Conservation (phyloP, 73 alveolate genomes). For the Uronychia binucleata region DNA sequence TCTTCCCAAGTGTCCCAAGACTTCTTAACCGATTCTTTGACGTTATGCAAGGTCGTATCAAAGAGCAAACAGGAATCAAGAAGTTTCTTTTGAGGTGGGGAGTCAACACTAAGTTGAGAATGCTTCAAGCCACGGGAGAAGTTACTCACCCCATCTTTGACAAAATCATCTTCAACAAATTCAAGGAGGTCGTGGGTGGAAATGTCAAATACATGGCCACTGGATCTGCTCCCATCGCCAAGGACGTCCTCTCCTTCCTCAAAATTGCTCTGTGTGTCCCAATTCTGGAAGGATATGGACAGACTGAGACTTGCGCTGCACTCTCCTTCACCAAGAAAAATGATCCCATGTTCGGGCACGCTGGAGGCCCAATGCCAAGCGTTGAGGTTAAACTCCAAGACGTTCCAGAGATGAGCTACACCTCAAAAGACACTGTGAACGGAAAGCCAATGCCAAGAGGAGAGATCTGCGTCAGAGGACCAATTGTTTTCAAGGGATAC, state of each 20-base stretch:
- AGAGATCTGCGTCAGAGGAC: conserved; percentile 96
- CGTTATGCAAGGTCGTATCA: conserved; percentile 66
- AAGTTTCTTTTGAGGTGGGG: conserved; percentile 71
- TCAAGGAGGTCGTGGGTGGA: conserved; percentile 86
- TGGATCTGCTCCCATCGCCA: conserved; percentile 95
- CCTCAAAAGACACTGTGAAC: conserved; percentile 70
- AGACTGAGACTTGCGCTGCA: conserved; percentile 93
- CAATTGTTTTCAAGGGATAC: conserved; percentile 82
- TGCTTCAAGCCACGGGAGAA: conserved; percentile 48
- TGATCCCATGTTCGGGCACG: conserved; percentile 81
- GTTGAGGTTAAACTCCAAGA: conserved; percentile 78
- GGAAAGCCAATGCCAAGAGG: conserved; percentile 92
- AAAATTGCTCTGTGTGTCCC: conserved; percentile 76
- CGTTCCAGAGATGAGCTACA: conserved; percentile 86
- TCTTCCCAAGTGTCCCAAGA: conserved; percentile 97
- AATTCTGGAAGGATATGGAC: conserved; percentile 93
- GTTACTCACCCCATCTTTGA: conserved; percentile 81
- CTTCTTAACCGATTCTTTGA: conserved; percentile 89
- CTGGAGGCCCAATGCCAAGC: conserved; percentile 78
- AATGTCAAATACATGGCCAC: conserved; percentile 84
- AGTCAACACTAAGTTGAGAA: conserved; percentile 57
- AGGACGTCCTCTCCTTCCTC: conserved; percentile 79
- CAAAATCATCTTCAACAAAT: conserved; percentile 73
- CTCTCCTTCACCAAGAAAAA: conserved; percentile 51
- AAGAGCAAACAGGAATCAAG: conserved; percentile 57